Conservation (phyloP, 805 yeast genomes). For the Sungouiella thailandica region DNA sequence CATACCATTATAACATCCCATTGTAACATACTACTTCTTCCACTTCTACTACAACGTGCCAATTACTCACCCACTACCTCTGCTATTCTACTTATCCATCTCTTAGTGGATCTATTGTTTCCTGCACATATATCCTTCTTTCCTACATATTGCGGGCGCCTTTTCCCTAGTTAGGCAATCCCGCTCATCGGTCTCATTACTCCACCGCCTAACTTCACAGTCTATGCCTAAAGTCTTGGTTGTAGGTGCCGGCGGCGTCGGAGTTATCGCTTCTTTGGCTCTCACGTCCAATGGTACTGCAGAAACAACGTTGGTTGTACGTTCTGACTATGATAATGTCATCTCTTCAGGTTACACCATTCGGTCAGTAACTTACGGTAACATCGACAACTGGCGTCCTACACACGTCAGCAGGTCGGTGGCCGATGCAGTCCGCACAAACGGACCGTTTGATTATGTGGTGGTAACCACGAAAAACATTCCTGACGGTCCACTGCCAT, state of each 20-base stretch:
- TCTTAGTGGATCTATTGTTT: no score
- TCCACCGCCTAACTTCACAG: neutral
- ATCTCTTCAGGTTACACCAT: neutral
- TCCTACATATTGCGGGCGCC: no score
- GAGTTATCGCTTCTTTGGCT: slow-evolving; percentile 47
- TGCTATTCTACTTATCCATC: no score
- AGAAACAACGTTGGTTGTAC: neutral
- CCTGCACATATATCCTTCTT: no score
- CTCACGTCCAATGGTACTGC: neutral
- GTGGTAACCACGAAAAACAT: slow-evolving; percentile 31
- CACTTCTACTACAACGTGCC: no score
- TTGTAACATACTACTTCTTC: no score
- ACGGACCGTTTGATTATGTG: slow-evolving; percentile 29
- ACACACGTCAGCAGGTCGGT: slow-evolving; percentile 37
- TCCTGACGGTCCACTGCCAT: slow-evolving; percentile 29
- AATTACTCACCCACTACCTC: no score
- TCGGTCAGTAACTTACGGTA: slow-evolving; percentile 48
- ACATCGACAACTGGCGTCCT: slow-evolving; percentile 53
- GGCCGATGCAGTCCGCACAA: slow-evolving; percentile 35
- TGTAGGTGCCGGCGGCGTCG: slow-evolving; percentile 85
- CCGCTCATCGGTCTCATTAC: no score
- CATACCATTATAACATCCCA: no score
- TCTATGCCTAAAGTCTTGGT: slow-evolving; percentile 41
- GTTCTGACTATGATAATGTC: neutral
- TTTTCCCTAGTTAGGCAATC: no score